phyloP scores from a whole-genome alignment of 2,329 filamentous ascomycete genomes.

The Clarireedia monteithiana region DNA sequence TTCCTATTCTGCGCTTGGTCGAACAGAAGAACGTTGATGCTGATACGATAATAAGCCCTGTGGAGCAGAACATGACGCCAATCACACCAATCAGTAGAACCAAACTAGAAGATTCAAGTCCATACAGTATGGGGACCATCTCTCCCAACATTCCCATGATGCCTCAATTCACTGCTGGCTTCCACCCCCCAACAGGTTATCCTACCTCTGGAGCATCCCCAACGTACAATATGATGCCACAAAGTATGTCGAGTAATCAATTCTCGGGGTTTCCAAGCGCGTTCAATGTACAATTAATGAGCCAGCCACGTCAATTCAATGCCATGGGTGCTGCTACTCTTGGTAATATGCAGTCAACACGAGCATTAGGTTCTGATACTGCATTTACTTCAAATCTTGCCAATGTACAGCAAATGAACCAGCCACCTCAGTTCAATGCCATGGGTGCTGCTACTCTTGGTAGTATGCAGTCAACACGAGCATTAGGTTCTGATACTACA shows the following conservation, averaged over 20 bases:
- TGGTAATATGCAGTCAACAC: slow-evolving; percentile 13
- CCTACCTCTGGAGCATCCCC: slow-evolving; percentile 11
- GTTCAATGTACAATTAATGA: slow-evolving; percentile 16
- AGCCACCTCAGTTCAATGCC: slow-evolving; percentile 7
- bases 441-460: slow-evolving; percentile 13
- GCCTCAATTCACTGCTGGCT: slow-evolving; percentile 17
- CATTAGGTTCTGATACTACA: slow-evolving; percentile 15
- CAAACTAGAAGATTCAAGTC: slow-evolving; percentile 23
- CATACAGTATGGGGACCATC: slow-evolving; percentile 19
- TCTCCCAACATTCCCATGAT: slow-evolving; percentile 20
- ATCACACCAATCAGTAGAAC: slow-evolving; percentile 20
- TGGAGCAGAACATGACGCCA: slow-evolving; percentile 37
- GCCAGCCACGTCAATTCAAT: slow-evolving; percentile 15
- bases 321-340: slow-evolving; percentile 9
- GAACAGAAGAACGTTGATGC: slow-evolving; percentile 43
- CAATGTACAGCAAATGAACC: slow-evolving; percentile 12
- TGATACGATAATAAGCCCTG: slow-evolving; percentile 60
- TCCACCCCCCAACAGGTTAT: slow-evolving; percentile 18
- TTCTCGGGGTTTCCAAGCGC: slow-evolving; percentile 16
- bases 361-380: slow-evolving; percentile 15
- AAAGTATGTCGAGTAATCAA: slow-evolving; percentile 15
- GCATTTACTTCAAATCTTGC: slow-evolving; percentile 17
- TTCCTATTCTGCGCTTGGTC: slow-evolving; percentile 65
- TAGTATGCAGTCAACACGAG: slow-evolving; percentile 14
- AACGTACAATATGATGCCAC: slow-evolving; percentile 16